phyloP scores from a whole-genome alignment of 352 stramenopile species.

The Halophytophthora batemanensis region DNA sequence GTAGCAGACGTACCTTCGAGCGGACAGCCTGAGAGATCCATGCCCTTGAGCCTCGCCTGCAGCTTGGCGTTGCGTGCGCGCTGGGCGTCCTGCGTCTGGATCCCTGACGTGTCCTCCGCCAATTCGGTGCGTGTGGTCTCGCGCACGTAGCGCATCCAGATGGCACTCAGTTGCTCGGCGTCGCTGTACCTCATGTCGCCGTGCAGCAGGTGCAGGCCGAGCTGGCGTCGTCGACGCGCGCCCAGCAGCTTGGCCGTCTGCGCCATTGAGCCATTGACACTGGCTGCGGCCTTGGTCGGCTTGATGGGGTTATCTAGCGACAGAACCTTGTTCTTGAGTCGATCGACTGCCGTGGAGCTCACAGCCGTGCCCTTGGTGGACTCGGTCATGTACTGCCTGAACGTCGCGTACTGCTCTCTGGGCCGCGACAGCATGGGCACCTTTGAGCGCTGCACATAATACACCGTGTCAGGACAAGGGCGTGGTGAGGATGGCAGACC shows the following conservation, averaged over 20 bases:
- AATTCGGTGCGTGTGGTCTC: conserved; percentile 50
- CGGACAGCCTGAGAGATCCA: conserved; percentile 70
- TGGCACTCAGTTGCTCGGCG: conserved; percentile 56
- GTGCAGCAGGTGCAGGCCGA: conserved; percentile 54
- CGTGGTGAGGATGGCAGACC: conserved; percentile 6
- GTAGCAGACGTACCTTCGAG: conserved; percentile 43
- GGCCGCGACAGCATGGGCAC: conserved; percentile 22
- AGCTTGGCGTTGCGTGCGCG: conserved; percentile 25
- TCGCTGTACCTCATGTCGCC: conserved; percentile 51
- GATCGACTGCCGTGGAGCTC: conserved; percentile 27
- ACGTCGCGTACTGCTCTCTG: conserved; percentile 23
- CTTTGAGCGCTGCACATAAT: conserved; percentile 21
- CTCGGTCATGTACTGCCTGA: conserved; percentile 45
- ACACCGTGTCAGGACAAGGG: conserved; percentile 1
- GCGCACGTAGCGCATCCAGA: conserved; percentile 61
- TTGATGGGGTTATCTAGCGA: conserved; percentile 76
- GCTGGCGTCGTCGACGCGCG: conserved; percentile 50
- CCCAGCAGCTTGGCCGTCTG: conserved; percentile 61
- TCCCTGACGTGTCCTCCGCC: conserved; percentile 17
- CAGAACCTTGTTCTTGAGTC: conserved; percentile 79
- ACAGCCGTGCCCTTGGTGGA: conserved; percentile 20
- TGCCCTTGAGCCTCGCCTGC: conserved; percentile 48
- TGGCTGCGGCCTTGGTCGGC: conserved; percentile 22
- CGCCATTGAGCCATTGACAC: no score
- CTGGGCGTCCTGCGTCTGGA: conserved; percentile 17